Conservation (phyloP, 106 monocot genomes). For the Agapanthus africanus region DNA sequence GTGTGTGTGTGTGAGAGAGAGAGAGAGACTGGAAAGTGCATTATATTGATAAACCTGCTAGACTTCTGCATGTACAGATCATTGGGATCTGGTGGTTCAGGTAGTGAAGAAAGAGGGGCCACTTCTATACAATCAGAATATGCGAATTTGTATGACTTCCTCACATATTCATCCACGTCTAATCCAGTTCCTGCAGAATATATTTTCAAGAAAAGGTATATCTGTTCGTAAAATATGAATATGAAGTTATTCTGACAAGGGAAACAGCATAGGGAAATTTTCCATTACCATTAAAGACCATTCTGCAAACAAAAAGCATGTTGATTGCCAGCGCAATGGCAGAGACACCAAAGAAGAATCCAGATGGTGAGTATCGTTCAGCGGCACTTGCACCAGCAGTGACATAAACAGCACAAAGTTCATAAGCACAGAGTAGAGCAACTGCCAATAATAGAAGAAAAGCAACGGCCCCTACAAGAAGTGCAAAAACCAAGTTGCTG, state of each 20-base stretch:
- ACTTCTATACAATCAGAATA: constrained; percentile 97
- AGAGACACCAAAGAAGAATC: constrained; percentile 96
- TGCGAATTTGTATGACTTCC: constrained; percentile 88
- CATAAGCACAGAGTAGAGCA: constrained; percentile 85
- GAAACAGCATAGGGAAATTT: not conserved
- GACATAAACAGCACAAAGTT: constrained; percentile 95
- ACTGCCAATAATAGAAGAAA: constrained; percentile 80
- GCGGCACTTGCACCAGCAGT: constrained; percentile 74
- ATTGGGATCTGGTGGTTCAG: constrained; percentile 87
- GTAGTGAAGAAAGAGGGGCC: constrained; percentile 70
- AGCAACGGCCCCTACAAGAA: constrained; percentile 98
- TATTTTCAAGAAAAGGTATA: constrained; percentile 3
- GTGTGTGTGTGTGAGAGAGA: too few species aligned
- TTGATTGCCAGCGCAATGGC: constrained; percentile 88
- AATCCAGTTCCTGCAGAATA: constrained; percentile 65
- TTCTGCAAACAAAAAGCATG: constrained; percentile 94
- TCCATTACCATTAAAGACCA: constrained; percentile 83
- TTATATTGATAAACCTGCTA: constrained; percentile 43
- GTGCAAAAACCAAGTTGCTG: too few species aligned
- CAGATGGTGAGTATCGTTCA: constrained; percentile 85
- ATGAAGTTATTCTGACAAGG: not conserved
- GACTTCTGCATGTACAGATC: constrained; percentile 69
- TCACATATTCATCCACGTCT: constrained; percentile 95
- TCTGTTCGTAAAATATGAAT: not conserved
- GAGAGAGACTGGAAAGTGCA: not conserved